Conservation (phyloP, 2,329 filamentous ascomycete genomes). For the Penicillium sp. region DNA sequence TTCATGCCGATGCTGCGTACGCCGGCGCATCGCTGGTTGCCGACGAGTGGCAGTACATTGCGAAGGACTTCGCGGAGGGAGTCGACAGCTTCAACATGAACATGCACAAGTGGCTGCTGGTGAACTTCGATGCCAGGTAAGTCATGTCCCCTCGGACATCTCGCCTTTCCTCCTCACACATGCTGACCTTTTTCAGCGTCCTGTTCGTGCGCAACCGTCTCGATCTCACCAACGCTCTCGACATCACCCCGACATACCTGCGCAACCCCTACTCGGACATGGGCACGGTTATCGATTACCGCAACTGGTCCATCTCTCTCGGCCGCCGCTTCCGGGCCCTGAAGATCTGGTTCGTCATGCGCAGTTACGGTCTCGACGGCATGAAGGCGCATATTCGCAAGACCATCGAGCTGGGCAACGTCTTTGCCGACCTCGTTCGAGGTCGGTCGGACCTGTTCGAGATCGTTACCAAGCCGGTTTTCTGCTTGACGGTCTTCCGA, state of each 20-base stretch:
- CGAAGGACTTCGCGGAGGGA: conserved; percentile 54
- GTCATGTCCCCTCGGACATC: neutral
- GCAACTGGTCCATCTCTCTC: conserved; percentile 95
- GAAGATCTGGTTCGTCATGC: conserved; percentile 93
- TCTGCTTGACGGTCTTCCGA: conserved; percentile 75
- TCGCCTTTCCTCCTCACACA: neutral
- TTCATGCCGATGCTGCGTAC: conserved; percentile 92
- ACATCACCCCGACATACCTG: conserved; percentile 77
- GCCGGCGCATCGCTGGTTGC: conserved; percentile 81
- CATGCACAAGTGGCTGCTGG: conserved; percentile 96
- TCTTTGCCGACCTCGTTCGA: conserved; percentile 63
- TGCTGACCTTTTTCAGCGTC: conserved; percentile 56
- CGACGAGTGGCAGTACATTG: conserved; percentile 73
- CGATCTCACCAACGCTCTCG: conserved; percentile 76
- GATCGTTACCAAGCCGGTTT: conserved; percentile 70
- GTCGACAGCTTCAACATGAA: conserved; percentile 94
- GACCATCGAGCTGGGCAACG: conserved; percentile 67
- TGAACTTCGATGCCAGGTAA: conserved; percentile 75
- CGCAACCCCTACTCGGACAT: conserved; percentile 76
- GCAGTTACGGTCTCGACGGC: conserved; percentile 75
- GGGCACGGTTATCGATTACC: conserved; percentile 87
- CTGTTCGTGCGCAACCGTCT: conserved; percentile 73
- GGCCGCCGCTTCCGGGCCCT: conserved; percentile 82
- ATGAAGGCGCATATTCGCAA: conserved; percentile 70
- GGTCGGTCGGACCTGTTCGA: conserved; percentile 68